Evolutionary conservation across 495 filamentous ascomycete genomes (phyloP).

Genomic region (Penicillium cosmopolitanum): DNA sequence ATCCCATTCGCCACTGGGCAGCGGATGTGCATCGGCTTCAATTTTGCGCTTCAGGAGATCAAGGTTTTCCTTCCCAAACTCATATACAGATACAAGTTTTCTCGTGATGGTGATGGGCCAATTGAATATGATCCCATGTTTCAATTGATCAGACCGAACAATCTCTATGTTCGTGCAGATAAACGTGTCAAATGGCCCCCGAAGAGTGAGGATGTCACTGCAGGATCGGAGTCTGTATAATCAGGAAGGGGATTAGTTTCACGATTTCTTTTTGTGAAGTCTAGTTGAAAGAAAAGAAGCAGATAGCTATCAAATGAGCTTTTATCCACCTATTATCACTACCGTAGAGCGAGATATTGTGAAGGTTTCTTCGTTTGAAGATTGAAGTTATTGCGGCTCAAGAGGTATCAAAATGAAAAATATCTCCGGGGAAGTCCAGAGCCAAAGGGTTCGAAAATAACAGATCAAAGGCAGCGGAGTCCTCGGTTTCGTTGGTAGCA

Average conservation of each 20-base stretch:
- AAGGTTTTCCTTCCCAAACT: constrained; percentile 54
- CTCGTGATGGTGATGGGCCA: constrained; percentile 37
- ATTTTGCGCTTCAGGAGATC: constrained; percentile 58
- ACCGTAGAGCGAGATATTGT: too few species aligned
- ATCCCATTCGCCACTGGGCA: constrained; percentile 55
- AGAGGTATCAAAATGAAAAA: background rate
- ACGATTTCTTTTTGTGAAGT: too few species aligned
- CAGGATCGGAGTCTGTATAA: too few species aligned
- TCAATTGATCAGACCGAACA: constrained; percentile 54
- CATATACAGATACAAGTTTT: constrained; percentile 56
- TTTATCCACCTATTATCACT: too few species aligned
- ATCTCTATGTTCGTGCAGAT: constrained; percentile 53
- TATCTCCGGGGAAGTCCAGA: background rate
- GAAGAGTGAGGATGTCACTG: background rate
- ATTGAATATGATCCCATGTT: constrained; percentile 61
- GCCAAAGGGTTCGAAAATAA: background rate
- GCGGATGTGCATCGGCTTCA: constrained; percentile 59
- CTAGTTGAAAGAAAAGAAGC: too few species aligned
- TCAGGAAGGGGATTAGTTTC: too few species aligned
- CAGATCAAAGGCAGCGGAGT: background rate
- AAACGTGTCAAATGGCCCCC: constrained; percentile 26
- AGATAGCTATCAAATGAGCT: too few species aligned
- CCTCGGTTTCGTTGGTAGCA: background rate
- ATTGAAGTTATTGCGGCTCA: background rate
- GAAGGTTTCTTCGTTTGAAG: too few species aligned